Base-by-base conservation (phyloP, 2,329 filamentous ascomycete species). In the Neonectria coccinea region DNA sequence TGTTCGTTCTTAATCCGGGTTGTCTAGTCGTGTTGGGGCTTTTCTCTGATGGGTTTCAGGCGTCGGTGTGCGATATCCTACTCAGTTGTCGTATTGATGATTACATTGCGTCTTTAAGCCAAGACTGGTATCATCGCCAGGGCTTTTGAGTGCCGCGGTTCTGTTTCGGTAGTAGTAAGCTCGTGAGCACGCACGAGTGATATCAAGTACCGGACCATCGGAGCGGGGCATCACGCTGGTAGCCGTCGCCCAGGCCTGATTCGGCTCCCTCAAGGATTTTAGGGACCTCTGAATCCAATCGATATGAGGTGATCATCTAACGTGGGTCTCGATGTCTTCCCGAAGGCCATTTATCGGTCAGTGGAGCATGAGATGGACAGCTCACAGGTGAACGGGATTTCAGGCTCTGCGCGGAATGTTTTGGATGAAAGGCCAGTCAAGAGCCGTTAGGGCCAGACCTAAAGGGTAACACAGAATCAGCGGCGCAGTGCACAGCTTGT, bases 281-380 rank as follows among this genome's bases (percentile, higher is more conserved):
- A 56, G 59, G 42, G 45, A 31, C 42, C 20, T 29, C 65, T 16
- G 45, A 59, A 56, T 56, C 70, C 70, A 72, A 72, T 72, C 68
- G 59, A 72, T 66, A 72, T 72, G 70, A 68, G 67, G 70, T 72
- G 70, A 72, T 72, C 59, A 10, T 41, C 27, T 47, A 22, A 45
- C 64, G 67, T 72, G 70, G 69, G 66, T 67, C 69, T 51, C 2
- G 12, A 52, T 31, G 31, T 29, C 33, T 52, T 42, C 9, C 5
- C 45, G 45, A 48, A 51, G 25, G 64, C 45, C 53, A 59, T 63
- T 71, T 55, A n/a, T 47, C 22, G 39, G 36, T 25, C 29, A 48
- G 29, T 59, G 45, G 61, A 20, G 39, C 39, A 18, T 7, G 9
- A 18, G 4, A 42, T 20, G 39, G n/a, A 18, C 39, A 20, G n/a